These are phyloP conservation scores for Arachis monticola DNA, from an alignment of 331 rosid species.

Conservation along the genomic window DNA sequence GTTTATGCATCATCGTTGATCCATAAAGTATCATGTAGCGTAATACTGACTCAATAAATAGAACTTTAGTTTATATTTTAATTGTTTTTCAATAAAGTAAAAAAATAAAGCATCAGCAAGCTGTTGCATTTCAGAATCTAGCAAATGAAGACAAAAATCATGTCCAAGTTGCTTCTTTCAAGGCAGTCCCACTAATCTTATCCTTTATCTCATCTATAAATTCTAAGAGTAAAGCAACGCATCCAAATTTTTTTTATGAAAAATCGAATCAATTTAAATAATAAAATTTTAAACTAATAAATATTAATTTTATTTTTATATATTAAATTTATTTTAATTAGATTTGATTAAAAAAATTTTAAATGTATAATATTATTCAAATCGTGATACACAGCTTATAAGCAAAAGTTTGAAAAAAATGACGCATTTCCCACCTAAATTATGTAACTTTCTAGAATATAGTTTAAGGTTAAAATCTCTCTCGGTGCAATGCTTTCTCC, in stretches of 20 bases:
- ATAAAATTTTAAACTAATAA: too few relatives aligned
- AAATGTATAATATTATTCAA: not conserved
- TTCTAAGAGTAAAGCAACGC: too few relatives aligned
- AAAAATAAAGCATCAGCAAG: not conserved
- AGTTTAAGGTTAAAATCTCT: not conserved
- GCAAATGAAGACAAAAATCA: not conserved
- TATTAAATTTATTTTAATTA: too few relatives aligned
- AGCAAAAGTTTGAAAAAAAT: not conserved
- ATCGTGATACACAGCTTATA: not conserved
- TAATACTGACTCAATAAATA: too few relatives aligned
- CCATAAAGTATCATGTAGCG: not conserved
- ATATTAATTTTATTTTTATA: too few relatives aligned
- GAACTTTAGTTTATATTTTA: too few relatives aligned
- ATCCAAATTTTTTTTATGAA: too few relatives aligned
- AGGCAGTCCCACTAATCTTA: not conserved
- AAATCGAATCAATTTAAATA: too few relatives aligned
- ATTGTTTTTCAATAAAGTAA: not conserved
- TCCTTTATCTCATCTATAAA: not conserved
- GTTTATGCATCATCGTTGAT: not conserved
- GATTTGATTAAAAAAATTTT: too few relatives aligned
- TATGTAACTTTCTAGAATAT: not conserved
- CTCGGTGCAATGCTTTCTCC: not conserved
- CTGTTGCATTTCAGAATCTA: not conserved
- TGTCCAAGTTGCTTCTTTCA: not conserved
- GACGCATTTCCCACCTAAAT: not conserved